Evolutionary conservation across 2,329 filamentous ascomycete species (phyloP).

Genomic region (Epicoccum sorghinum): DNA sequence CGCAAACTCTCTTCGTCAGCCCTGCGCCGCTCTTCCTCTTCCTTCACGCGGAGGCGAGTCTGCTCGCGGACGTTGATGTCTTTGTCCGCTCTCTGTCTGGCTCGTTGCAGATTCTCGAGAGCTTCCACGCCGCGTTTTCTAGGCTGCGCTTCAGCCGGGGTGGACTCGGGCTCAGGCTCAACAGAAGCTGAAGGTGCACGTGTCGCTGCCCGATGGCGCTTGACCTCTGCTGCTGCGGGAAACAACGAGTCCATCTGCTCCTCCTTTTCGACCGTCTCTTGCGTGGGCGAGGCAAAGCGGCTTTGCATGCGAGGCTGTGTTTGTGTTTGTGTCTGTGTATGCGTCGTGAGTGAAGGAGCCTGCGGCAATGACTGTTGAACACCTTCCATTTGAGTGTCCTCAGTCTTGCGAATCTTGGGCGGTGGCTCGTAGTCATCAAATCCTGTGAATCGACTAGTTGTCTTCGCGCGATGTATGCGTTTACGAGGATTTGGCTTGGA

Average conservation of each 20-base stretch:
- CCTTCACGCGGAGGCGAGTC: conserved; percentile 57
- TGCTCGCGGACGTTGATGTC: conserved; percentile 66
- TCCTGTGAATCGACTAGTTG: conserved; percentile 68
- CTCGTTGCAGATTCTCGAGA: conserved; percentile 48
- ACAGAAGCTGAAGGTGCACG: conserved; percentile 36
- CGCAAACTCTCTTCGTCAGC: conserved; percentile 70
- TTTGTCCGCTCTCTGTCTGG: conserved; percentile 55
- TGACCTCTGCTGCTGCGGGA: conserved; percentile 77
- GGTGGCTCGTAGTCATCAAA: conserved; percentile 65
- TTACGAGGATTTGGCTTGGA: conserved; percentile 37
- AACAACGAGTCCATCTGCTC: conserved; percentile 75
- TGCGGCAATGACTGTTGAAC: conserved; percentile 24
- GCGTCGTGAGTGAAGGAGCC: conserved; percentile 2
- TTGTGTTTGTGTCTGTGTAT: conserved; percentile 29
- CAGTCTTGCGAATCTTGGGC: conserved; percentile 36
- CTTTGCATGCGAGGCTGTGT: not conserved
- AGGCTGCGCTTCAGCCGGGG: conserved; percentile 13
- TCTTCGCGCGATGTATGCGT: conserved; percentile 45
- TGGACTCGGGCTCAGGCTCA: conserved; percentile 49
- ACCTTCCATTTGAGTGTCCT: conserved; percentile 36
- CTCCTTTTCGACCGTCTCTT: conserved; percentile 47
- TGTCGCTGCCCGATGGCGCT: conserved; percentile 66
- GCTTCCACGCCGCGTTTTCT: conserved; percentile 42
- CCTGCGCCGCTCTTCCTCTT: conserved; percentile 58
- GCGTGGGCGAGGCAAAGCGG: conserved; percentile 39